Evolutionary conservation across 108 stramenopile genomes (phyloP), one percentile per base, ranked within the genome.

Genomic region (Stephanodiscus triporus): DNA sequence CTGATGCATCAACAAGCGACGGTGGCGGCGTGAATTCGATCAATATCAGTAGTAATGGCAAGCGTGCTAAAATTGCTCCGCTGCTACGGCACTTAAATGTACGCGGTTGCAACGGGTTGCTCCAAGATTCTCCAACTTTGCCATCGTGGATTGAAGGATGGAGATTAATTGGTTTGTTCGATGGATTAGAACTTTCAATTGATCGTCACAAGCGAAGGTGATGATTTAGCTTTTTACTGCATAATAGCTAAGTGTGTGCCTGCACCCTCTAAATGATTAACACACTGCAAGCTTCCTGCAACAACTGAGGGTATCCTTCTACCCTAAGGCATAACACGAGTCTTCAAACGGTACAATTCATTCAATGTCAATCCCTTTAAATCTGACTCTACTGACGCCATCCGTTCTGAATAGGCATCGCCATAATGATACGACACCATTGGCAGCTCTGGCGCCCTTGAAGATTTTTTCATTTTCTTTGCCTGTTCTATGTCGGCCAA

Each of bases 401-500:
- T 59, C 22, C 85, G 72, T n/a, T 79, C 55, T 23, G 82, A 58
- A 54, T 89, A 89, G n/a, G 81, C 85, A 29, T 42, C 51, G 19
- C 83, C 76, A 37, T 73, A 77, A 57, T 89, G 89, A 63, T 84
- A 84, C 23, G 66, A 57, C 22, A 79, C 80, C 53, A 86, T 75
- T 0, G 69, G 75, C 59, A 75, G 9, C 61, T 75, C 66, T 23
- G 60, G 62, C 29, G n/a, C n/a, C n/a, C n/a, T n/a, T n/a, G 70
- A 34, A 32, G 53, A 47, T 56, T 45, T 51, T 11, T 64, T 77
- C 40, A 42, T 20, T n/a, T n/a, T n/a, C n/a, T n/a, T n/a, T n/a
- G n/a, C n/a, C 23, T 66, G 68, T 63, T 84, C 48, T 27, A 74
- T 81, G 17, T 73, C 75, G 24, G 75, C 70, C 13, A 82, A 23